Evolutionary conservation across 2,329 filamentous ascomycete genomes (phyloP), one percentile per base, ranked within the genome.

Genomic region (Ophidiomyces ophidiicola): DNA sequence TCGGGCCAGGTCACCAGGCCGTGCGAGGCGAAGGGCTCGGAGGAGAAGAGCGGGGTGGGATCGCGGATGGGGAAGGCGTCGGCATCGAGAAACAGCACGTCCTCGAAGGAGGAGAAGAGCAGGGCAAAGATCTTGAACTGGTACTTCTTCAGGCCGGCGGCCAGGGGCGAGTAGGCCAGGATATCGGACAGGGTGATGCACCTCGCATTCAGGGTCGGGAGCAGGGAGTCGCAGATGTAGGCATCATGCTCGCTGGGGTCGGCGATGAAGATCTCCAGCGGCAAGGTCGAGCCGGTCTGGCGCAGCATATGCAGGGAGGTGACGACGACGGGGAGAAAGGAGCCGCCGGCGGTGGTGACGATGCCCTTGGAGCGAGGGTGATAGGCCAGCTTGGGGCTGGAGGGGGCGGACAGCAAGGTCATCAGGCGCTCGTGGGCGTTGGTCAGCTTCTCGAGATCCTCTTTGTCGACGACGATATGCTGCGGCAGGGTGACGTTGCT

Each of bases 1-100:
- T 76, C 73, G 11, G 72, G 72, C 71, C 71, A 77, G 11, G 67
- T 64, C 11, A 77, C 60, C 37, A 76, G 55, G 10, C 73, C 73
- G 1, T 61, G 63, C 1, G 66, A 66, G 4, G 48, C 59, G 52
- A 69, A 76, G 0, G 70, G 69, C 25, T 71, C 64, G 1, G 61
- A 56, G n/a, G 63, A 54, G 46, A 77, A 70, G 10, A 76, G 53
- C 3, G 53, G 44, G 17, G 58, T 57, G 0, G 67, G 66, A 36
- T 68, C 58, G 31, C 61, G 57, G 17, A 66, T 52, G 8, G 72
- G 70, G 48, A 74, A 72, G 44, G 63, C 64, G 48, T 76, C 72
- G 40, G 69, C 68, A 48, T 77, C 73, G 49, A 77, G 66, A 54
- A 72, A 74, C 12, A 77, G 59, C 7, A 74, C 63, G 38, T 74